phyloP scores from a whole-genome alignment of 1,284 basidiomycete species.

The Pyrrhoderma noxium region DNA sequence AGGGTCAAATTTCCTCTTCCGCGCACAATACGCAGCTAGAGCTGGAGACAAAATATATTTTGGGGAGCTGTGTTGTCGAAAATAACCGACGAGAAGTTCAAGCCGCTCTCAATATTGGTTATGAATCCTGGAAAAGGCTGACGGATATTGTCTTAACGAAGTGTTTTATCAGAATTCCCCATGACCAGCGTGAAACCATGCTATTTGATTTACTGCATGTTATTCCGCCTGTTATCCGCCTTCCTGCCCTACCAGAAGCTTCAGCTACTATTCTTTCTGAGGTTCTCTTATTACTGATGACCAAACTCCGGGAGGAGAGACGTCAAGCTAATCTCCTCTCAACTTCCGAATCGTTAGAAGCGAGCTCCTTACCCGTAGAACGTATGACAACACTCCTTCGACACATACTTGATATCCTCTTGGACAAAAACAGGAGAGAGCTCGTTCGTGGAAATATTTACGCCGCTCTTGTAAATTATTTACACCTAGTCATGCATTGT shows the following conservation, averaged over 20 bases:
- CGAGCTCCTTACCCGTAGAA: slow-evolving; percentile 71
- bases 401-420: slow-evolving; percentile 68
- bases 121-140: slow-evolving; percentile 77
- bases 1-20: slow-evolving; percentile 58
- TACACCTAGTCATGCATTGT: slow-evolving; percentile 58
- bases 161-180: slow-evolving; percentile 74
- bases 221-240: slow-evolving; percentile 54
- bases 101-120: slow-evolving; percentile 61
- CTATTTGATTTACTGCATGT: slow-evolving; percentile 83
- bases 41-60: slow-evolving; percentile 65
- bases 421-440: slow-evolving; percentile 76
- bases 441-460: slow-evolving; percentile 97
- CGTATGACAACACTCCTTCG: slow-evolving; percentile 73
- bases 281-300: slow-evolving; percentile 73
- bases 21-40: slow-evolving; percentile 63
- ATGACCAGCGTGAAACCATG: slow-evolving; percentile 76
- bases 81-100: slow-evolving; percentile 80
- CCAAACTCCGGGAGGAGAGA: slow-evolving; percentile 75
- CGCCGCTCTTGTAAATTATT: slow-evolving; percentile 81
- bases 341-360: slow-evolving; percentile 51
- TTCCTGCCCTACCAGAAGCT: slow-evolving; percentile 55
- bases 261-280: slow-evolving; percentile 80
- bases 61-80: slow-evolving; percentile 78
- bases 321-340: slow-evolving; percentile 61
- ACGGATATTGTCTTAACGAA: slow-evolving; percentile 79